These are phyloP conservation scores for Sicyos edulis DNA, from an alignment of 306 rosid species.

Conservation along the genomic window DNA sequence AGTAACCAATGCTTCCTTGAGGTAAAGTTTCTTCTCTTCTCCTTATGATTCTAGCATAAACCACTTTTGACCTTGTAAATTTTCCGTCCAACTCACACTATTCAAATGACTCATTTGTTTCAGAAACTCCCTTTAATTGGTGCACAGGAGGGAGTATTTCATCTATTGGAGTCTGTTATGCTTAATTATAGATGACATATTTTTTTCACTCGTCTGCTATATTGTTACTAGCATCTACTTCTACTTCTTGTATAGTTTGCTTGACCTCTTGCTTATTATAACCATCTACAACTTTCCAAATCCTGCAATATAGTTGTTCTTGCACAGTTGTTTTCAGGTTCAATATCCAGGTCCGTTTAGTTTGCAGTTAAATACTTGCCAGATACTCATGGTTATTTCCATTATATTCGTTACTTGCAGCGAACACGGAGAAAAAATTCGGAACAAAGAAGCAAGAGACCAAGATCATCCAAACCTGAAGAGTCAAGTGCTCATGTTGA, in stretches of 20 bases:
- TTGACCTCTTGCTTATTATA: neutral
- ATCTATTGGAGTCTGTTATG: conserved; percentile 8
- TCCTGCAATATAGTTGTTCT: neutral
- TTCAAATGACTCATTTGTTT: conserved; percentile 1
- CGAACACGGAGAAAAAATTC: conserved; percentile 27
- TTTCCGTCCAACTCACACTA: neutral
- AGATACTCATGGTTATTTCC: conserved; percentile 36
- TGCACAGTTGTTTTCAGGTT: conserved; percentile 22
- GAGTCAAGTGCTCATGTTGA: conserved; percentile 32
- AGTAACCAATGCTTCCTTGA: conserved; percentile 74
- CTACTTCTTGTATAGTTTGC: neutral
- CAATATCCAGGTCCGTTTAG: conserved; percentile 23
- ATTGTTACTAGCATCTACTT: neutral
- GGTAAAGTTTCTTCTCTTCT: conserved; percentile 43
- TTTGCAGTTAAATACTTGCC: conserved; percentile 40
- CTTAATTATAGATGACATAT: conserved; percentile 3
- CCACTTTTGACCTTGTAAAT: neutral
- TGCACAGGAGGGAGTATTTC: conserved; percentile 8
- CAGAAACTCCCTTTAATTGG: neutral
- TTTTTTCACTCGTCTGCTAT: neutral
- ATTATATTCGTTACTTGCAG: conserved; percentile 24
- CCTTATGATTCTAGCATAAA: conserved; percentile 5
- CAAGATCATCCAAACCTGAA: conserved; percentile 39
- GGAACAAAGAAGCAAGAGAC: conserved; percentile 33
- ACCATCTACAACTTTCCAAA: neutral